phyloP scores from a whole-genome alignment of 805 yeast genomes.

The Myxozyma neglecta region DNA sequence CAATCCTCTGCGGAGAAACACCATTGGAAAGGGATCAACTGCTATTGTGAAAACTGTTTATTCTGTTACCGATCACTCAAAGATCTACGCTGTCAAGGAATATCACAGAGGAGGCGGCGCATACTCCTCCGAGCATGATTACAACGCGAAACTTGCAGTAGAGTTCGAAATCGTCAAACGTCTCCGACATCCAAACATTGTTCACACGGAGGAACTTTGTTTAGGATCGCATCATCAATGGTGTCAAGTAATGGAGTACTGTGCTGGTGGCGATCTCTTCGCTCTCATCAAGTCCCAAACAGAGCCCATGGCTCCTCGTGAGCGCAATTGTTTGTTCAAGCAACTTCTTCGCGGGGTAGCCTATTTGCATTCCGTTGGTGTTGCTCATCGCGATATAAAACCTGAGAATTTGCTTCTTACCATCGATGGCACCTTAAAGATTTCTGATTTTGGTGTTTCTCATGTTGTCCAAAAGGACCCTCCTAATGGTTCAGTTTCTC shows the following conservation, averaged over 20 bases:
- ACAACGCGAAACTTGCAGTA: slow-evolving; percentile 69
- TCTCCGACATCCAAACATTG: slow-evolving; percentile 73
- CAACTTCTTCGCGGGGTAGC: slow-evolving; percentile 80
- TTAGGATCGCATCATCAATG: slow-evolving; percentile 34
- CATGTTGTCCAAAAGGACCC: slow-evolving; percentile 53
- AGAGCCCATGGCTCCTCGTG: slow-evolving; percentile 75
- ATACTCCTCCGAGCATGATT: slow-evolving; percentile 53
- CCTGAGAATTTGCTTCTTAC: slow-evolving; percentile 82
- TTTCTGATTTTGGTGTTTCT: slow-evolving; percentile 87
- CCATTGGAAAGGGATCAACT: slow-evolving; percentile 41
- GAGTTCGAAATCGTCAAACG: slow-evolving; percentile 83
- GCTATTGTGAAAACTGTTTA: slow-evolving; percentile 38
- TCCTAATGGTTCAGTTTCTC: slow-evolving; percentile 53
- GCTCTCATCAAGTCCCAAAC: slow-evolving; percentile 66
- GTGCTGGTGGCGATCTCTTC: slow-evolving; percentile 83
- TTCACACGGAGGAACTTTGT: slow-evolving; percentile 66
- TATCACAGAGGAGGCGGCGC: slow-evolving; percentile 65
- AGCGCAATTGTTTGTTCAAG: slow-evolving; percentile 88
- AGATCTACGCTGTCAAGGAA: slow-evolving; percentile 81
- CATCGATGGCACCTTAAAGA: slow-evolving; percentile 68
- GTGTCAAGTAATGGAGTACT: slow-evolving; percentile 63
- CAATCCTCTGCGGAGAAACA: slow-evolving; percentile 17
- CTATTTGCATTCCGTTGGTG: slow-evolving; percentile 88
- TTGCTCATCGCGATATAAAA: slow-evolving; percentile 85
- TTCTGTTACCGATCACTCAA: slow-evolving; percentile 27